phyloP scores from a whole-genome alignment of 2,329 filamentous ascomycete species.

The Xylariaceae sp. region DNA sequence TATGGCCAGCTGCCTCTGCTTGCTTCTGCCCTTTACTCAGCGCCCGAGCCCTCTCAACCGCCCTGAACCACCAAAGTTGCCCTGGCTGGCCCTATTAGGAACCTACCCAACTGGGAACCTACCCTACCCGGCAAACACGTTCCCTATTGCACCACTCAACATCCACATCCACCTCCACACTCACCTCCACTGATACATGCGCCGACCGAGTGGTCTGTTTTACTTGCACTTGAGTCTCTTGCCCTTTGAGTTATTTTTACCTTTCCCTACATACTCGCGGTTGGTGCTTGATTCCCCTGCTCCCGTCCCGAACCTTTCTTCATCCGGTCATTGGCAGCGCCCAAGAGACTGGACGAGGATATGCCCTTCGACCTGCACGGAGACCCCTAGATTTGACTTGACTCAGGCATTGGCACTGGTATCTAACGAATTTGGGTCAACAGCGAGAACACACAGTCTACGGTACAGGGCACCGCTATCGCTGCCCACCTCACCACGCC shows the following conservation, averaged over 20 bases:
- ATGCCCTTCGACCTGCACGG: too few relatives aligned
- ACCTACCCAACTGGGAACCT: slow-evolving; percentile 24
- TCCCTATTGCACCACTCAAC: slow-evolving; percentile 29
- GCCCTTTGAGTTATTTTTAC: too few relatives aligned
- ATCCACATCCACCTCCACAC: too few relatives aligned
- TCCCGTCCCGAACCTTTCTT: too few relatives aligned
- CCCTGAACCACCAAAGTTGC: slow-evolving; percentile 14
- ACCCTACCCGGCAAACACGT: slow-evolving; percentile 30
- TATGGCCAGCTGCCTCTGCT: neutral
- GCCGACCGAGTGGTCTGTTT: too few relatives aligned
- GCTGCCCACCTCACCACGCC: slow-evolving; percentile 10
- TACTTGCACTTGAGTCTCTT: too few relatives aligned
- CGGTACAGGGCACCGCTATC: slow-evolving; percentile 2
- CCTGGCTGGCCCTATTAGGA: slow-evolving; percentile 1
- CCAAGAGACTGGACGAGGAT: too few relatives aligned
- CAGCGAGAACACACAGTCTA: too few relatives aligned
- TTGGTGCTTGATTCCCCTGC: too few relatives aligned
- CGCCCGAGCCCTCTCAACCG: slow-evolving; percentile 9
- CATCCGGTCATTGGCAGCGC: too few relatives aligned
- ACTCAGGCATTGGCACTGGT: slow-evolving; percentile 11
- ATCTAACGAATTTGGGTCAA: slow-evolving; percentile 16
- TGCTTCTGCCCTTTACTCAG: slow-evolving; percentile 14
- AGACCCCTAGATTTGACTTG: neutral
- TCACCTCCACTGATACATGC: too few relatives aligned
- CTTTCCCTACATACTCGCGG: too few relatives aligned